These are phyloP conservation scores for Gomphus bonarii DNA, from an alignment of 1,284 basidiomycete genomes.

Conservation along the genomic window DNA sequence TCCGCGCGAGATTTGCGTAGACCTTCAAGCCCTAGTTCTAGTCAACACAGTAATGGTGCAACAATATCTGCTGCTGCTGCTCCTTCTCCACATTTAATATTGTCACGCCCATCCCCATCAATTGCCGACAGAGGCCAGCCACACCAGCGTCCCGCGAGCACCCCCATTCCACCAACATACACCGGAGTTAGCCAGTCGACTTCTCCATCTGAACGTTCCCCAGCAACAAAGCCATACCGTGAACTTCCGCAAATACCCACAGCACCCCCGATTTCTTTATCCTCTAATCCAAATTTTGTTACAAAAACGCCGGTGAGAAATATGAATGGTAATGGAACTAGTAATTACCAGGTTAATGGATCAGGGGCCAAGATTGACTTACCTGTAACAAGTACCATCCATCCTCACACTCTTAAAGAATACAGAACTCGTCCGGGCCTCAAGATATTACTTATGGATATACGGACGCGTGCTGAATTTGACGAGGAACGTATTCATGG, in stretches of 20 bases:
- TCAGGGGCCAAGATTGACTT: constrained; percentile 29
- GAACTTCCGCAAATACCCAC: constrained; percentile 24
- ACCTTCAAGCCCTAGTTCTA: background rate
- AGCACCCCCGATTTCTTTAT: constrained; percentile 16
- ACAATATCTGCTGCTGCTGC: background rate
- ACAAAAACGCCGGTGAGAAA: constrained; percentile 6
- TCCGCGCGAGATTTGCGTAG: constrained; percentile 16
- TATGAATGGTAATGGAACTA: constrained; percentile 7
- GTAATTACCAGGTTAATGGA: constrained; percentile 8
- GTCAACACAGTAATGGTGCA: constrained; percentile 1
- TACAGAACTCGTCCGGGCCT: constrained; percentile 47
- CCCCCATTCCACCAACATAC: constrained; percentile 50
- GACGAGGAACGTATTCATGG: constrained; percentile 62
- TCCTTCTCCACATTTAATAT: constrained; percentile 16
- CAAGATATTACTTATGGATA: constrained; percentile 74
- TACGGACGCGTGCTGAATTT: constrained; percentile 71
- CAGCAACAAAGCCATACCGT: constrained; percentile 21
- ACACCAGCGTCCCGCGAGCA: constrained; percentile 48
- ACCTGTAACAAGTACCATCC: constrained; percentile 45
- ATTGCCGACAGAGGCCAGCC: constrained; percentile 28
- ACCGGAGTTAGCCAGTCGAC: constrained; percentile 52
- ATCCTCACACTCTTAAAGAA: constrained; percentile 48
- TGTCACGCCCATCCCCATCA: constrained; percentile 42
- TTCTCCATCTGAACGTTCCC: constrained; percentile 27
- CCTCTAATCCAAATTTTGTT: constrained; percentile 13